These are phyloP conservation scores for Tetracentron sinense DNA, from an alignment of 164 flowering plant species.

Conservation along the genomic window DNA sequence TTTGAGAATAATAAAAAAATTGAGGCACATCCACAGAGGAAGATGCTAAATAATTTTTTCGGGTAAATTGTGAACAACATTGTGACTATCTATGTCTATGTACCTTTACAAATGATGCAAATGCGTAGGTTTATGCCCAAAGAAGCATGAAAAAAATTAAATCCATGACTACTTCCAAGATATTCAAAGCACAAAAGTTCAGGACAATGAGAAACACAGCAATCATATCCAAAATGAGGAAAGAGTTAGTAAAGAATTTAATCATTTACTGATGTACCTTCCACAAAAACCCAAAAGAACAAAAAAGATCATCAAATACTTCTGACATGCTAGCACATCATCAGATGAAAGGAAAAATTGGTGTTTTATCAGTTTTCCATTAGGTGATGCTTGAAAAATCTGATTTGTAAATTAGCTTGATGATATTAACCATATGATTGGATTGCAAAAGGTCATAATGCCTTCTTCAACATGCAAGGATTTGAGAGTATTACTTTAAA, in stretches of 20 bases:
- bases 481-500: too few species aligned
- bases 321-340: neutral
- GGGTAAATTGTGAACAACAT: too few species aligned
- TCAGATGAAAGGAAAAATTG: too few species aligned
- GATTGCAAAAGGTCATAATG: too few species aligned
- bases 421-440: too few species aligned
- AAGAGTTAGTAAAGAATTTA: neutral
- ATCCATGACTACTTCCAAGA: neutral
- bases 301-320: too few species aligned
- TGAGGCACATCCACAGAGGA: neutral
- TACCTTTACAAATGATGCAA: neutral
- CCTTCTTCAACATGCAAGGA: too few species aligned
- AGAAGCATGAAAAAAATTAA: neutral
- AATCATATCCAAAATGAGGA: too few species aligned
- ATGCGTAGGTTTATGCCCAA: neutral
- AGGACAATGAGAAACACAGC: neutral
- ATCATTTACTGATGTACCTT: neutral
- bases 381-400: too few species aligned
- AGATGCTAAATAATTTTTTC: neutral
- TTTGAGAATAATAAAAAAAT: slow-evolving; percentile 8
- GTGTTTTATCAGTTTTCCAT: too few species aligned
- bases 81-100: neutral
- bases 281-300: neutral
- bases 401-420: too few species aligned
- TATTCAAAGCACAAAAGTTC: neutral